A percentile compares a stretch with the other conserved stretches of the same genome.
Conservation (phyloP, 768 basidiomycete species). For the Naganishia vishniacii region DNA sequence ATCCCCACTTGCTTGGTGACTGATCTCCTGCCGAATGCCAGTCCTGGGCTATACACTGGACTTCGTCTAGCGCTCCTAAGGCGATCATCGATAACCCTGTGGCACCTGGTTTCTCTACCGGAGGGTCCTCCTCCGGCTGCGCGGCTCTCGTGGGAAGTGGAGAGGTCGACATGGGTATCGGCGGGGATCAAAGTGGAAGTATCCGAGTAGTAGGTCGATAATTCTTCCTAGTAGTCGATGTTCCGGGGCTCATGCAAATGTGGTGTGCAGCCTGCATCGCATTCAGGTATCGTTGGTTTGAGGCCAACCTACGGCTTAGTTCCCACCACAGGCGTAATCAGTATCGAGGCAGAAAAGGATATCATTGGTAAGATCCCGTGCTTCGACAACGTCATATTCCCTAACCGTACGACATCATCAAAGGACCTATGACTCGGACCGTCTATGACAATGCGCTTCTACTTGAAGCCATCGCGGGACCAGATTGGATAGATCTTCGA, state of each 20-base stretch:
- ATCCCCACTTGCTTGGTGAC: neutral
- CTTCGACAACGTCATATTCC: neutral
- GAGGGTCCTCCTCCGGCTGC: slow-evolving; percentile 53
- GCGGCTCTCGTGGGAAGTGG: slow-evolving; percentile 51
- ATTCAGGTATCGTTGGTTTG: slow-evolving; percentile 53
- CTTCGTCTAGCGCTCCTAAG: slow-evolving; percentile 49
- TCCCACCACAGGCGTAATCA: slow-evolving; percentile 54
- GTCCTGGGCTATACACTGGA: slow-evolving; percentile 49
- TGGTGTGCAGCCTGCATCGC: slow-evolving; percentile 48
- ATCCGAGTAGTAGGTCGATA: slow-evolving; percentile 48
- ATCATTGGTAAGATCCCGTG: slow-evolving; percentile 45
- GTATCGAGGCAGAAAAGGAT: slow-evolving; percentile 51
- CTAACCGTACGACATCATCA: neutral
- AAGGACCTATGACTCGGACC: slow-evolving; percentile 39
- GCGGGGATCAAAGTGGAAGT: slow-evolving; percentile 54
- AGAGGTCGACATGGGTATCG: slow-evolving; percentile 53
- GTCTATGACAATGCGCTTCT: slow-evolving; percentile 52
- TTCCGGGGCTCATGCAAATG: neutral
- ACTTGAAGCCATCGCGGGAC: slow-evolving; percentile 52
- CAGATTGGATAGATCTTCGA: slow-evolving; percentile 53
- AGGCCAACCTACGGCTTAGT: slow-evolving; percentile 54
- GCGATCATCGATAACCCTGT: slow-evolving; percentile 54
- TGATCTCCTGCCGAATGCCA: neutral
- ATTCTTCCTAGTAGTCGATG: neutral
- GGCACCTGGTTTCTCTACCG: slow-evolving; percentile 51